phyloP scores from a whole-genome alignment of 306 rosid genomes.

The Prunus mongolica region DNA sequence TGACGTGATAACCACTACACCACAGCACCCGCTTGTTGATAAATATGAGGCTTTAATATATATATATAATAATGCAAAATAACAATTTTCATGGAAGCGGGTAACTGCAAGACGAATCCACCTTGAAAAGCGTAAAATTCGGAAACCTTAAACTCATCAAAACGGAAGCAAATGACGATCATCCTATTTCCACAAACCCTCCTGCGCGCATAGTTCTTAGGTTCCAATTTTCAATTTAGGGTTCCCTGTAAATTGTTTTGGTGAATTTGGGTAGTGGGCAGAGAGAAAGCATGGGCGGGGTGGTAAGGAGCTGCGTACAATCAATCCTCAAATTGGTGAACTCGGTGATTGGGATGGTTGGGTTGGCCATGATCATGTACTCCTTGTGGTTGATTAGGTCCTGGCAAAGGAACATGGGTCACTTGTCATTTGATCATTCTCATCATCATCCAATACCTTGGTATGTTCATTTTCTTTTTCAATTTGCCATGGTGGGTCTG shows the following conservation, averaged over 20 bases:
- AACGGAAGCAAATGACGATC: not conserved
- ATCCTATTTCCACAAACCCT: not conserved
- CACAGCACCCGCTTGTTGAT: conserved; percentile 37
- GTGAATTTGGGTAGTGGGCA: conserved; percentile 14
- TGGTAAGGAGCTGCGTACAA: conserved; percentile 65
- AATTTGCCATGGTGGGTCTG: not conserved
- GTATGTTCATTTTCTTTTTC: conserved; percentile 25
- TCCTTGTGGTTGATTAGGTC: conserved; percentile 68
- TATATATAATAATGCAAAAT: not conserved
- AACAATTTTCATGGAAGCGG: not conserved
- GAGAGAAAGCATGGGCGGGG: conserved; percentile 32
- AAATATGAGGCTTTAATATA: fast-evolving
- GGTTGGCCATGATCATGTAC: conserved; percentile 66
- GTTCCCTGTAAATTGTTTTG: not conserved
- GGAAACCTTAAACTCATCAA: not conserved
- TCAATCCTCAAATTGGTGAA: conserved; percentile 73
- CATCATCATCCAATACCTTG: conserved; percentile 58
- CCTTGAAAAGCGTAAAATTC: not conserved
- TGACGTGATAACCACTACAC: conserved; percentile 97
- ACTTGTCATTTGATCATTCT: conserved; percentile 49
- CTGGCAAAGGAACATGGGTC: conserved; percentile 58
- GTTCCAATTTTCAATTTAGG: not conserved
- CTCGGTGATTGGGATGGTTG: conserved; percentile 71
- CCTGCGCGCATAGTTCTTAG: not conserved
- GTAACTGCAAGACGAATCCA: not conserved